A percentile compares a stretch with the other conserved stretches of the same genome.
These are phyloP conservation scores for Candida dubliniensis DNA, from an alignment of 1,139 yeast species.

Conservation along the genomic window DNA sequence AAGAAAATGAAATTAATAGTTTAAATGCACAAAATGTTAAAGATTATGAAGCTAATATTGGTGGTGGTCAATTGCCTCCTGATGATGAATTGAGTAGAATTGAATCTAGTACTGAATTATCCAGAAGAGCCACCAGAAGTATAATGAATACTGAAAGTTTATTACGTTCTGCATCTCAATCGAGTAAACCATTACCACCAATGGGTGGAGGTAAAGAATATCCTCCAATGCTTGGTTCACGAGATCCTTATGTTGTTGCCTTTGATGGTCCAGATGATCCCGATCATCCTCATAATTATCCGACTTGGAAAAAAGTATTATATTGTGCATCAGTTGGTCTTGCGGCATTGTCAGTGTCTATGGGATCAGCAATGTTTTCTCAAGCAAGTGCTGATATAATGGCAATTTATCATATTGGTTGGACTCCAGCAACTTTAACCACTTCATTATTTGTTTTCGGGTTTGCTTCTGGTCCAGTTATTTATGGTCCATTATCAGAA, in stretches of 20 bases:
- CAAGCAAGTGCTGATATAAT: slow-evolving; percentile 24
- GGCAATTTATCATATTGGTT: slow-evolving; percentile 30
- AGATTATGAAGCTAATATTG: not conserved
- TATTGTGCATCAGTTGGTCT: slow-evolving; percentile 27
- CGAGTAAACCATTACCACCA: slow-evolving; percentile 23
- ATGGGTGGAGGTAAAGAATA: slow-evolving; percentile 41
- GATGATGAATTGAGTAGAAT: slow-evolving; percentile 26
- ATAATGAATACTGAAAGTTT: slow-evolving; percentile 34
- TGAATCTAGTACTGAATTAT: slow-evolving; percentile 25
- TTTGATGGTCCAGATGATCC: slow-evolving; percentile 55
- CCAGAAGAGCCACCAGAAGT: slow-evolving; percentile 29
- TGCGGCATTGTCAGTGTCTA: slow-evolving; percentile 45
- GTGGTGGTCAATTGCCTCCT: not conserved
- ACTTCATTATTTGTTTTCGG: slow-evolving; percentile 46
- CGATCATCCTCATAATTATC: slow-evolving; percentile 48
- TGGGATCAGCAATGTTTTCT: slow-evolving; percentile 43
- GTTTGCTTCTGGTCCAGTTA: slow-evolving; percentile 43
- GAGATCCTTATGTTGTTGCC: slow-evolving; percentile 32
- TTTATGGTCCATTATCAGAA: slow-evolving; percentile 45
- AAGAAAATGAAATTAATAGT: not conserved
- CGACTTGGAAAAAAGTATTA: slow-evolving; percentile 27
- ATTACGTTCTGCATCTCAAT: slow-evolving; percentile 13
- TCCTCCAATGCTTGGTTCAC: slow-evolving; percentile 34
- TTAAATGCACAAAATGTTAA: not conserved
- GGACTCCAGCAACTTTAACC: slow-evolving; percentile 35